phyloP scores from a whole-genome alignment of 768 basidiomycete species.

The Mycena crocata region DNA sequence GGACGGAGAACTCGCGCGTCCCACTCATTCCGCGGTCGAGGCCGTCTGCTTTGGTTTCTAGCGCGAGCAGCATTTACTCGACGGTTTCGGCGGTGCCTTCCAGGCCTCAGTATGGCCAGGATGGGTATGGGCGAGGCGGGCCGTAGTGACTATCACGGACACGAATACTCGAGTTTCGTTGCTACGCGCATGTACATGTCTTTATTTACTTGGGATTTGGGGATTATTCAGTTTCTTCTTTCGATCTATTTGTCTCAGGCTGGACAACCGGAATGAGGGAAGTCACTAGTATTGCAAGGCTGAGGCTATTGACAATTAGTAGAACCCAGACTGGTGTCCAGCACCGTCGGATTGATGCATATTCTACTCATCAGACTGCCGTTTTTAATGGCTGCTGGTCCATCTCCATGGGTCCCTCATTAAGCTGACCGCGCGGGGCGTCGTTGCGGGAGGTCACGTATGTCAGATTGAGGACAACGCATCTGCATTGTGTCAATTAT shows the following conservation, averaged over 20 bases:
- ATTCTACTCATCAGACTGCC: not conserved
- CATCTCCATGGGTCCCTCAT: not conserved
- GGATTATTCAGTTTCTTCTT: no score
- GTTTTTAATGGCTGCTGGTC: no score
- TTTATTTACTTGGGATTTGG: no score
- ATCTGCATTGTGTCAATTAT: slow-evolving; percentile 15
- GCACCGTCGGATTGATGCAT: not conserved
- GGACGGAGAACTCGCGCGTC: slow-evolving; percentile 20
- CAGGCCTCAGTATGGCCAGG: not conserved
- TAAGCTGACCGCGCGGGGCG: not conserved
- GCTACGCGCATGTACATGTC: no score
- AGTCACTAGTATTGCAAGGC: no score
- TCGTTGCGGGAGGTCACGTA: slow-evolving; percentile 33
- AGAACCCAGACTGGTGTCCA: not conserved
- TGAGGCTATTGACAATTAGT: no score
- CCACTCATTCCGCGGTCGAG: slow-evolving; percentile 14
- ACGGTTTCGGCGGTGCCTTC: slow-evolving; percentile 10
- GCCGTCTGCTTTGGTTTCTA: slow-evolving; percentile 16
- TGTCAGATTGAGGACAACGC: slow-evolving; percentile 34
- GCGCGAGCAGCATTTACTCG: slow-evolving; percentile 24
- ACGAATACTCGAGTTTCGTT: no score
- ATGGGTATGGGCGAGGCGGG: not conserved
- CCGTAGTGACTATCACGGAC: no score
- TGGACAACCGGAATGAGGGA: no score
- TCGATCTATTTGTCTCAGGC: no score